phyloP scores from a whole-genome alignment of 129 eudicot species.

The Artemisia annua region DNA sequence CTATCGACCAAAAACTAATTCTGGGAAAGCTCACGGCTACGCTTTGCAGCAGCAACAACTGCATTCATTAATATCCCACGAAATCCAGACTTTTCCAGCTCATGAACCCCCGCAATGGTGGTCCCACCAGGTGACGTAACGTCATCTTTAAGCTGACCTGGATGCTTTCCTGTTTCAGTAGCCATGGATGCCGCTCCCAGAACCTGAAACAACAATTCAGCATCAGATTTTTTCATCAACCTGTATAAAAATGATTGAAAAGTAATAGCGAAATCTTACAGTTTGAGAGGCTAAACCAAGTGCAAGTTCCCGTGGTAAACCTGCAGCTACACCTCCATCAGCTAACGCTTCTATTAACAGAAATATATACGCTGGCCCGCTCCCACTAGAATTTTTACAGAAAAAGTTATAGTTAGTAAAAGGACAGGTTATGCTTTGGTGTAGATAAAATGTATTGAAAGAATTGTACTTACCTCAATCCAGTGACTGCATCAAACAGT shows the following conservation, averaged over 20 bases:
- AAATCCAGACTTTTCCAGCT: slow-evolving; percentile 87
- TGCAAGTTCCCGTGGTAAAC: slow-evolving; percentile 88
- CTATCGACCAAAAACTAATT: slow-evolving; percentile 30
- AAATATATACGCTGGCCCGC: slow-evolving; percentile 94
- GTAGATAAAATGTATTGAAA: not conserved
- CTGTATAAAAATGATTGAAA: not conserved
- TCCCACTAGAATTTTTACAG: slow-evolving; percentile 50
- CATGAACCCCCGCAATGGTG: slow-evolving; percentile 93
- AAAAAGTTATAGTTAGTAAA: not conserved
- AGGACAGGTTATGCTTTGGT: not conserved
- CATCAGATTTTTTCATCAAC: not conserved
- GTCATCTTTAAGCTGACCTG: slow-evolving; percentile 96
- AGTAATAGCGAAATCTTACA: slow-evolving; percentile 54
- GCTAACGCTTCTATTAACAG: slow-evolving; percentile 94
- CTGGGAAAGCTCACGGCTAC: slow-evolving; percentile 77
- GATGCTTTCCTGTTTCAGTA: slow-evolving; percentile 68
- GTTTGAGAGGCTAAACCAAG: slow-evolving; percentile 92
- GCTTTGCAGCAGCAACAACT: slow-evolving; percentile 92
- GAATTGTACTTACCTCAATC: slow-evolving; percentile 56
- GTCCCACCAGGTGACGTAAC: slow-evolving; percentile 98
- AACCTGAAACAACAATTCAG: slow-evolving; percentile 45
- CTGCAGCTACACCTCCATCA: slow-evolving; percentile 98
- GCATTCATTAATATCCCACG: slow-evolving; percentile 93
- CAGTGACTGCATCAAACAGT: slow-evolving; percentile 90
- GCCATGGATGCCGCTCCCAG: slow-evolving; percentile 92